Evolutionary conservation across 306 rosid genomes (phyloP).

Genomic region (Medicago lupulina): DNA sequence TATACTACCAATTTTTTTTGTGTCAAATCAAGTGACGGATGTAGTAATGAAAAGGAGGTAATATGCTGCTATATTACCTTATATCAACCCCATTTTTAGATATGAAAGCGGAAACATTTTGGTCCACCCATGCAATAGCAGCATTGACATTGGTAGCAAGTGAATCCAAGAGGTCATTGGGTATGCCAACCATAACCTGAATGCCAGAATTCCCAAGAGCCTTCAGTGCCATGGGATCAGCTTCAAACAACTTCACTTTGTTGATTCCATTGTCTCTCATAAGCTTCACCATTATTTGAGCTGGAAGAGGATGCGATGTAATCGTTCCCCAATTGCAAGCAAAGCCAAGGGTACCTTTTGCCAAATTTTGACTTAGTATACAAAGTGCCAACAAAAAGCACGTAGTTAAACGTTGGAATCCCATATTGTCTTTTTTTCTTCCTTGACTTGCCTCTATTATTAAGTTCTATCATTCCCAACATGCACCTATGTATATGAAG

Average conservation of each 20-base stretch:
- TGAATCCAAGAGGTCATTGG: slow-evolving; percentile 75
- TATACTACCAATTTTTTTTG: too few species aligned
- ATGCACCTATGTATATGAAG: slow-evolving; percentile 46
- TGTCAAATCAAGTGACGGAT: too few species aligned
- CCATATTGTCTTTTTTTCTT: slow-evolving; percentile 53
- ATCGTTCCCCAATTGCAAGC: slow-evolving; percentile 91
- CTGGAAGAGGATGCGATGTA: slow-evolving; percentile 74
- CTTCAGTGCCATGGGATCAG: slow-evolving; percentile 71
- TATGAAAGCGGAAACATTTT: slow-evolving; percentile 70
- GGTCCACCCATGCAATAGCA: slow-evolving; percentile 81
- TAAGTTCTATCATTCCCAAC: slow-evolving; percentile 18
- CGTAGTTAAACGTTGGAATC: slow-evolving; percentile 31
- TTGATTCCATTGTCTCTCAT: slow-evolving; percentile 82
- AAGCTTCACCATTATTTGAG: slow-evolving; percentile 65
- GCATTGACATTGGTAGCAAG: slow-evolving; percentile 66
- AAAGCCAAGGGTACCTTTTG: slow-evolving; percentile 57
- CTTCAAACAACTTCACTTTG: slow-evolving; percentile 92
- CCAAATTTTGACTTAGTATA: slow-evolving; percentile 50
- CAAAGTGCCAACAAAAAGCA: slow-evolving; percentile 55
- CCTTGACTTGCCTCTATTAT: slow-evolving; percentile 14
- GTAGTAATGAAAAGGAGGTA: too few species aligned
- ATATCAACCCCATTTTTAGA: slow-evolving; percentile 74
- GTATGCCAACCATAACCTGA: slow-evolving; percentile 88
- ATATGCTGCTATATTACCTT: slow-evolving; percentile 49
- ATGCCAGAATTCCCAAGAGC: slow-evolving; percentile 85